These are phyloP conservation scores for Fusarium sp. DNA, from an alignment of 2,329 filamentous ascomycete species.

Conservation along the genomic window DNA sequence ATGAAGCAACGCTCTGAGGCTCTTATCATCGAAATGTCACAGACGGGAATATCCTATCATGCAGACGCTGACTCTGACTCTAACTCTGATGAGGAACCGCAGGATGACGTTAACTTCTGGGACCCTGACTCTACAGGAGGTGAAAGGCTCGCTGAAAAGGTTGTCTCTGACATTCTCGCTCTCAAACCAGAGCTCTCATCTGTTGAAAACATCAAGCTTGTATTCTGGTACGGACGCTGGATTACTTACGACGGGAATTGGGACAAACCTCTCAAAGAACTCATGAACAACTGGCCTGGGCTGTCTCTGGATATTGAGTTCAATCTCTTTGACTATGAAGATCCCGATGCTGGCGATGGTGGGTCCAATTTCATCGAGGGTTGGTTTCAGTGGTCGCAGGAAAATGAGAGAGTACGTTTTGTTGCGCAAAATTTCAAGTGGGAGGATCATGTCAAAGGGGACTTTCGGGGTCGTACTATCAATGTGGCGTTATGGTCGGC, in stretches of 20 bases:
- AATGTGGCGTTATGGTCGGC: neutral
- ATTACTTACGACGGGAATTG: fast-evolving
- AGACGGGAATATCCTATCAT: neutral
- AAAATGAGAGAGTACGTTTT: neutral
- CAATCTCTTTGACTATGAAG: neutral
- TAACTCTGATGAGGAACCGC: neutral
- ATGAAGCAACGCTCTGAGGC: neutral
- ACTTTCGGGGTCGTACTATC: neutral
- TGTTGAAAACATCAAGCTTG: neutral
- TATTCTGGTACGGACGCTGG: neutral
- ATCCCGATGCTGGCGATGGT: neutral
- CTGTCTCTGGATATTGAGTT: neutral
- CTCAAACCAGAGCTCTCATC: neutral
- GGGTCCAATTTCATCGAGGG: neutral
- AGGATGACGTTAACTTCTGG: fast-evolving
- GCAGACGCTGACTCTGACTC: fast-evolving
- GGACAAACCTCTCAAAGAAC: neutral
- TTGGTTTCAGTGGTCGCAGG: neutral
- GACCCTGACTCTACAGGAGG: fast-evolving
- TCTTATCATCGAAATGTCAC: neutral
- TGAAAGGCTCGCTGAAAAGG: neutral
- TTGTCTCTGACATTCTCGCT: neutral
- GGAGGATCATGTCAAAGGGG: neutral
- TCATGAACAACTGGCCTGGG: neutral
- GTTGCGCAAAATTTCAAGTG: neutral